Conservation (phyloP, 495 filamentous ascomycete genomes). For the Lasiosphaeria miniovina region DNA sequence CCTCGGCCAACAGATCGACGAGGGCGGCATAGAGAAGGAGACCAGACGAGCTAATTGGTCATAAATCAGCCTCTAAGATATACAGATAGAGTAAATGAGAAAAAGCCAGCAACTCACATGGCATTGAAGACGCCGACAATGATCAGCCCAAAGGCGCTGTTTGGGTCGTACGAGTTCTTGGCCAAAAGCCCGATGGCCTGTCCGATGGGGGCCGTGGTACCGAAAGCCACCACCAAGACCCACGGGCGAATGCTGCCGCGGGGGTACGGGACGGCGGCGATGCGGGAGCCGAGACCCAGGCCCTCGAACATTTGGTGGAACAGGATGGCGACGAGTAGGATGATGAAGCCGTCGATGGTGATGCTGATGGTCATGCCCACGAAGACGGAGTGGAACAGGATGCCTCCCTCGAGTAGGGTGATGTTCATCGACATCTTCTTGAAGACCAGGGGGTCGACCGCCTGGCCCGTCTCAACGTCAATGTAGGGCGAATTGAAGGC, state of each 20-base stretch:
- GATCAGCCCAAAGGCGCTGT: conserved; percentile 60
- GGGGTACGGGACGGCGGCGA: conserved; percentile 52
- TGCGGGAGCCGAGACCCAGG: conserved; percentile 63
- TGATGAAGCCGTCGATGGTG: conserved; percentile 59
- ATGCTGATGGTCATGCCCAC: conserved; percentile 68
- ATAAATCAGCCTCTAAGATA: not conserved
- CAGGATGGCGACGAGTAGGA: conserved; percentile 64
- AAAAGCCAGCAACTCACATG: conserved; percentile 42
- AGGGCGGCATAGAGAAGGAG: conserved; percentile 60
- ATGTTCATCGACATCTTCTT: conserved; percentile 52
- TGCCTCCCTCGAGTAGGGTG: conserved; percentile 54
- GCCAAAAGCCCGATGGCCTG: conserved; percentile 58
- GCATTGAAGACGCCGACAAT: conserved; percentile 69
- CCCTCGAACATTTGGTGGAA: conserved; percentile 74
- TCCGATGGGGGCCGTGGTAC: conserved; percentile 56
- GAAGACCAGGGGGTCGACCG: conserved; percentile 43
- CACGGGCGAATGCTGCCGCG: conserved; percentile 54
- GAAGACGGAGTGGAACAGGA: conserved; percentile 61
- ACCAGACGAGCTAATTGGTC: conserved; percentile 47
- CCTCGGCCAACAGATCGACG: conserved; percentile 61
- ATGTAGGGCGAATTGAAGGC: conserved; percentile 30
- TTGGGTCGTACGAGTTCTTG: conserved; percentile 59
- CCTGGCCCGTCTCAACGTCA: conserved; percentile 40
- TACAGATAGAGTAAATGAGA: not conserved
- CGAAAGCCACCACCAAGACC: conserved; percentile 62